Evolutionary conservation across 352 stramenopile species (phyloP).

Genomic region (Pythium chondricola): DNA sequence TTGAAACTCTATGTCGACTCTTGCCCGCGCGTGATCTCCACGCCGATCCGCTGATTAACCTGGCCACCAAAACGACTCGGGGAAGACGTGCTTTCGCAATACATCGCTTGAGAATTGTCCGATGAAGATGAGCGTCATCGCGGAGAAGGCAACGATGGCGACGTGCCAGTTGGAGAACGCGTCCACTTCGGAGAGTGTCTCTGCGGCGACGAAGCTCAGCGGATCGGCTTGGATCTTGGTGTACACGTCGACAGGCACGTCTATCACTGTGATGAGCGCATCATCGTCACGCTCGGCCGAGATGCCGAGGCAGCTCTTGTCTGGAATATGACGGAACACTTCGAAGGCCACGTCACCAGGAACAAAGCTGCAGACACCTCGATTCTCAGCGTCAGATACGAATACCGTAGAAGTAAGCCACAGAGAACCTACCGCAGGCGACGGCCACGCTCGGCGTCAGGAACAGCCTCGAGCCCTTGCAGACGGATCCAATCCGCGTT

Average conservation of each 20-base stretch:
- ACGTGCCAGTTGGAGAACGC: slow-evolving; percentile 82
- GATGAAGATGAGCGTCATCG: slow-evolving; percentile 83
- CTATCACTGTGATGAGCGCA: slow-evolving; percentile 42
- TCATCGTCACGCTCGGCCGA: slow-evolving; percentile 50
- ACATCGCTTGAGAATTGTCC: slow-evolving; percentile 74
- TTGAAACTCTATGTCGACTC: no score
- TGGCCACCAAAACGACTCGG: slow-evolving; percentile 43
- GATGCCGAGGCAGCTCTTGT: slow-evolving; percentile 71
- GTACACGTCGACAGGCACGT: slow-evolving; percentile 66
- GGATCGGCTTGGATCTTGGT: slow-evolving; percentile 79
- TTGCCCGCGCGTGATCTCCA: no score
- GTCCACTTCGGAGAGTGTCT: slow-evolving; percentile 76
- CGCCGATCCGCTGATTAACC: slow-evolving; percentile 12
- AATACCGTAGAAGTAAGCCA: not conserved
- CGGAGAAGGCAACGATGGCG: slow-evolving; percentile 60
- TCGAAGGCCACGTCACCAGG: slow-evolving; percentile 61
- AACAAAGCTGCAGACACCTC: slow-evolving; percentile 32
- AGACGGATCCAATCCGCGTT: slow-evolving; percentile 83
- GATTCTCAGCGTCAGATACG: not conserved
- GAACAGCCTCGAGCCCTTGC: slow-evolving; percentile 48
- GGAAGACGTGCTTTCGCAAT: slow-evolving; percentile 53
- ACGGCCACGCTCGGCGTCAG: slow-evolving; percentile 14
- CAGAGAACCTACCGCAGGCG: slow-evolving; percentile 31
- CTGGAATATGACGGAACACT: slow-evolving; percentile 82
- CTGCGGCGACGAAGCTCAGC: slow-evolving; percentile 82